These are phyloP conservation scores for Plasmopara viticola DNA, from an alignment of 352 stramenopile species.

Conservation along the genomic window DNA sequence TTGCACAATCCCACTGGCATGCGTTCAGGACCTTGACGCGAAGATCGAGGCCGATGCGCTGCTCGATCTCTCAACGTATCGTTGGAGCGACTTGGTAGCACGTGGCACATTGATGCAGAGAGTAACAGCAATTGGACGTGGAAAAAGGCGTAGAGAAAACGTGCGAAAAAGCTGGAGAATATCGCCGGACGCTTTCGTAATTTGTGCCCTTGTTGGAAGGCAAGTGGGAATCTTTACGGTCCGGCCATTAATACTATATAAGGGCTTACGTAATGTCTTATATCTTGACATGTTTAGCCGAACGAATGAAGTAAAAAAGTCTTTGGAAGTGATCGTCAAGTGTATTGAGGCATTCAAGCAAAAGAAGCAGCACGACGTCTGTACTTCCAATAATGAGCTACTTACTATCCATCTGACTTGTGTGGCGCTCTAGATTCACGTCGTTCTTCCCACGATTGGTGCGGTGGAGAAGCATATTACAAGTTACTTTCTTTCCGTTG, in stretches of 20 bases:
- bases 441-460: slow-evolving; percentile 57
- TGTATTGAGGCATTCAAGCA: slow-evolving; percentile 34
- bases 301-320: slow-evolving; percentile 49
- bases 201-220: slow-evolving; percentile 67
- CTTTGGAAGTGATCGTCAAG: slow-evolving; percentile 32
- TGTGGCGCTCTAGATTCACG: slow-evolving; percentile 27
- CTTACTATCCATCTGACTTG: background rate
- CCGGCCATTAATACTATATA: background rate
- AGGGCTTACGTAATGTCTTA: background rate
- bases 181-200: slow-evolving; percentile 32
- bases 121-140: slow-evolving; percentile 13
- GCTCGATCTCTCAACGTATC: slow-evolving; percentile 24
- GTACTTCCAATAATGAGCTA: background rate
- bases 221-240: slow-evolving; percentile 6
- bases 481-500: slow-evolving; percentile 8
- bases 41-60: slow-evolving; percentile 16
- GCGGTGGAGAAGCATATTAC: slow-evolving; percentile 25
- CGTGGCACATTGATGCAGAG: slow-evolving; percentile 13
- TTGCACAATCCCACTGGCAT: background rate
- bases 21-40: background rate
- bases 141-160: slow-evolving; percentile 3
- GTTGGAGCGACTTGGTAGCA: slow-evolving; percentile 6
- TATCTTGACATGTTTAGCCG: slow-evolving; percentile 26
- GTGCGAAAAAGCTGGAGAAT: slow-evolving; percentile 21
- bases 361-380: slow-evolving; percentile 9